phyloP scores from a whole-genome alignment of 768 basidiomycete species.

The Termitomyces sp. region DNA sequence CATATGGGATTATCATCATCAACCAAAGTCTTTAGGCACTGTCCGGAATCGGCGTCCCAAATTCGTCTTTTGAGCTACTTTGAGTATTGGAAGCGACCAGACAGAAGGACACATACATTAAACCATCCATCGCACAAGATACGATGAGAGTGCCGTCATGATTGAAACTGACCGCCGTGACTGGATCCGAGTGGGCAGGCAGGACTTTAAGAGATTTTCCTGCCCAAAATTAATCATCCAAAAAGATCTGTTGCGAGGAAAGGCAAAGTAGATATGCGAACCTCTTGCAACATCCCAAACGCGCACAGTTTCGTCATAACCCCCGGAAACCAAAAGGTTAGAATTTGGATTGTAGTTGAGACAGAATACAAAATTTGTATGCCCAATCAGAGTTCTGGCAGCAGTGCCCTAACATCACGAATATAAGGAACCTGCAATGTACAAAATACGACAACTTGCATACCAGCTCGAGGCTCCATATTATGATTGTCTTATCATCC shows the following conservation, averaged over 20 bases:
- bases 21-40: constrained; percentile 95
- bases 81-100: constrained; percentile 4
- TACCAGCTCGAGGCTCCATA: constrained; percentile 76
- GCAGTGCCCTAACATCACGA: constrained; percentile 41
- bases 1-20: constrained; percentile 96
- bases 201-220: constrained; percentile 84
- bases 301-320: constrained; percentile 92
- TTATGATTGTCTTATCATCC: constrained; percentile 85
- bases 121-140: constrained; percentile 93
- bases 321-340: constrained; percentile 89
- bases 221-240: constrained; percentile 21
- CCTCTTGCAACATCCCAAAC: constrained; percentile 97
- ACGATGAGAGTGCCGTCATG: constrained; percentile 93
- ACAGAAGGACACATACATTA: constrained; percentile 70
- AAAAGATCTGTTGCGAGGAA: background rate
- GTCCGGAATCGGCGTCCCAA: constrained; percentile 97
- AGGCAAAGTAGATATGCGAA: constrained; percentile 22
- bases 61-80: constrained; percentile 65
- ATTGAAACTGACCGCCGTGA: constrained; percentile 92
- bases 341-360: constrained; percentile 89
- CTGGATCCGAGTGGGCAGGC: constrained; percentile 96
- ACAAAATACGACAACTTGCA: constrained; percentile 22
- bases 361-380: constrained; percentile 94
- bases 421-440: constrained; percentile 9
- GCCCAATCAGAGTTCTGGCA: constrained; percentile 71